Evolutionary conservation across 768 basidiomycete species (phyloP), one percentile per base, ranked within the genome.

Genomic region (Lactifluus pinguis): DNA sequence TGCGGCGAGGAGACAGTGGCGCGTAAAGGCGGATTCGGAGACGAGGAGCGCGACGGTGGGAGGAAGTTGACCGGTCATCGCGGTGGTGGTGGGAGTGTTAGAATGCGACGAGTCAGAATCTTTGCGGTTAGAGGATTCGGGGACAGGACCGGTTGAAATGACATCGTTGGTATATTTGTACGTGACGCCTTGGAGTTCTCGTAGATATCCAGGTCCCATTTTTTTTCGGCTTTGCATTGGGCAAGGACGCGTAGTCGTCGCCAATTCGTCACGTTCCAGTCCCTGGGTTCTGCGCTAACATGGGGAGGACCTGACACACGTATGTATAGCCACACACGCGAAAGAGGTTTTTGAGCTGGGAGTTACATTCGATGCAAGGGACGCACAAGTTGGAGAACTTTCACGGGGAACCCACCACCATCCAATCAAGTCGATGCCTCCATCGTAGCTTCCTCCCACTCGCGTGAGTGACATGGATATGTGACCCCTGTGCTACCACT

Each of bases 221-320:
- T 87, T 88, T 84, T 86, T 68, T 94, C 90, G 0, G 92, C 92
- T 76, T 97, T 97, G 76, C 94, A 97, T 68, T 95, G 93, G 0
- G 80, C 92, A 25, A 95, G 71, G 10, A 97, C 79, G 55, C 92
- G 85, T 4, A 95, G 67, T 1, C 90, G 78, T 39, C 79, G 74
- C 25, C 83, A 75, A 13, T 47, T 64, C 39, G 49, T 48, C 9
- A 45, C 30, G 7, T 17, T 42, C 41, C 49, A 42, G 4, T n/a
- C n/a, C 11, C 0, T 21, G 17, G 49, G 32, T 19, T 52, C 36
- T 34, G 30, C 30, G 14, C 19, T 9, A 17, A 32, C 48, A 8
- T 48, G 38, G 45, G 38, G 55, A 32, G 53, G 59, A 44, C 21
- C 58, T 50, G 29, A 32, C 4, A 32, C 7, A 7, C 4, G 7